Percentiles rank a stretch among this genome's conserved stretches.
Conservation (phyloP, 108 stramenopile genomes). For the Fragilaria crotonensis region DNA sequence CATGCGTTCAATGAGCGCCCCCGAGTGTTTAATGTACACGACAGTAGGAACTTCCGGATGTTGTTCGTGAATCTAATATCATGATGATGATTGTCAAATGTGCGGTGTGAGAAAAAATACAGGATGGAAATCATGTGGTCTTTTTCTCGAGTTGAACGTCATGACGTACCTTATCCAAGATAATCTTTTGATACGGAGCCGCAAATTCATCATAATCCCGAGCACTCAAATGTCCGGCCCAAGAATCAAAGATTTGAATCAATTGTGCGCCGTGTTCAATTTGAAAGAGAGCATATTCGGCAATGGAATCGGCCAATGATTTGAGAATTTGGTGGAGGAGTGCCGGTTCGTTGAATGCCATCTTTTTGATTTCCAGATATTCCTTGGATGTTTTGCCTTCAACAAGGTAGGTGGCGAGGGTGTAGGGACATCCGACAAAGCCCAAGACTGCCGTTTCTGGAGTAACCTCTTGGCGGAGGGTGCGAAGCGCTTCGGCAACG, state of each 20-base stretch:
- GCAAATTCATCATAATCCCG: constrained; percentile 93
- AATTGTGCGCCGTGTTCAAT: constrained; percentile 95
- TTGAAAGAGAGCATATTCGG: constrained; percentile 92
- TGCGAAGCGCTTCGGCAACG: constrained; percentile 83
- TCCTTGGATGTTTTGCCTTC: constrained; percentile 95
- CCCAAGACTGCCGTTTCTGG: constrained; percentile 95
- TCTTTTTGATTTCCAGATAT: constrained; percentile 90
- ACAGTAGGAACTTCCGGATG: constrained; percentile 94
- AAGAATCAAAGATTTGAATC: constrained; percentile 98
- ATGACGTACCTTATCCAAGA: constrained; percentile 70
- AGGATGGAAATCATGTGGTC: constrained; percentile 83
- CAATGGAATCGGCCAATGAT: constrained; percentile 83
- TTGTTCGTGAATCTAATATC: constrained; percentile 60
- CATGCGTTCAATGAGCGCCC: constrained; percentile 87
- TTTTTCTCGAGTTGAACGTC: not conserved
- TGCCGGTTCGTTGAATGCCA: constrained; percentile 86
- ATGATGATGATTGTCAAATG: constrained; percentile 67
- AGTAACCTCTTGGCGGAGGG: constrained; percentile 75
- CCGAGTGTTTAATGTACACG: constrained; percentile 88
- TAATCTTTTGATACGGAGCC: constrained; percentile 91
- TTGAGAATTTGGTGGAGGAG: constrained; percentile 84
- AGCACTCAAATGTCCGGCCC: constrained; percentile 94
- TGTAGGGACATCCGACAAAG: constrained; percentile 98
- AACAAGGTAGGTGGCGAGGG: constrained; percentile 94
- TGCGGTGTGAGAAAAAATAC: constrained; percentile 90